Conservation (phyloP, 202 grass and related monocot species). For the Setaria viridis region DNA sequence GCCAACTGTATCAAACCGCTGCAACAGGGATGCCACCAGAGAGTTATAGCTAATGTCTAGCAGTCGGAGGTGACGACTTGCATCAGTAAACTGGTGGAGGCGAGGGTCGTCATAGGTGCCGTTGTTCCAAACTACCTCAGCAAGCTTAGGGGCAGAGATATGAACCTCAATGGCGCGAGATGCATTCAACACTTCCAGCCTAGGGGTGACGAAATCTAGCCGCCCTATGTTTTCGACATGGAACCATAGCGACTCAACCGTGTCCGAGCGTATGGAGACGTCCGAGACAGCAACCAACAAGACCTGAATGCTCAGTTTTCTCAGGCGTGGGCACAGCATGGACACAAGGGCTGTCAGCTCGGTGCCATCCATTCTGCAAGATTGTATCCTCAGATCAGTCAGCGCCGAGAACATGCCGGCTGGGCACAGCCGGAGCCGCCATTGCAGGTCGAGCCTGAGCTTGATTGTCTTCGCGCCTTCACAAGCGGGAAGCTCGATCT, state of each 20-base stretch:
- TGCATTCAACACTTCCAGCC: background rate
- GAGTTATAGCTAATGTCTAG: accelerated
- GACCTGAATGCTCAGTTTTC: background rate
- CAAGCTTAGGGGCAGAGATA: background rate
- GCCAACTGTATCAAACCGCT: background rate
- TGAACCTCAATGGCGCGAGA: background rate
- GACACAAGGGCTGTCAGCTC: too few species aligned
- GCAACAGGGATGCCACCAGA: background rate
- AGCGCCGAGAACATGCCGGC: too few species aligned
- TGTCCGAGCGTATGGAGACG: background rate
- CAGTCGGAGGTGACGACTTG: background rate
- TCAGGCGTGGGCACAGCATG: background rate
- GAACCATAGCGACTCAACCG: background rate
- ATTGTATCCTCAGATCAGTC: too few species aligned
- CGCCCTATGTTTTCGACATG: too few species aligned
- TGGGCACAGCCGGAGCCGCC: too few species aligned
- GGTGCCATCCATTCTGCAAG: too few species aligned
- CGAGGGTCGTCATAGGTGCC: too few species aligned
- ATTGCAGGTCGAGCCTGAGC: too few species aligned
- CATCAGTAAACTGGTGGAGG: too few species aligned
- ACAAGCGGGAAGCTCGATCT: too few species aligned
- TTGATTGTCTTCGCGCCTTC: too few species aligned
- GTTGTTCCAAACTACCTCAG: background rate
- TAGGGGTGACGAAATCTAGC: background rate
- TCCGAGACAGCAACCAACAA: background rate